These are phyloP conservation scores for Fraxinus floribunda DNA, from an alignment of 305 asterid genomes.

Conservation along the genomic window DNA sequence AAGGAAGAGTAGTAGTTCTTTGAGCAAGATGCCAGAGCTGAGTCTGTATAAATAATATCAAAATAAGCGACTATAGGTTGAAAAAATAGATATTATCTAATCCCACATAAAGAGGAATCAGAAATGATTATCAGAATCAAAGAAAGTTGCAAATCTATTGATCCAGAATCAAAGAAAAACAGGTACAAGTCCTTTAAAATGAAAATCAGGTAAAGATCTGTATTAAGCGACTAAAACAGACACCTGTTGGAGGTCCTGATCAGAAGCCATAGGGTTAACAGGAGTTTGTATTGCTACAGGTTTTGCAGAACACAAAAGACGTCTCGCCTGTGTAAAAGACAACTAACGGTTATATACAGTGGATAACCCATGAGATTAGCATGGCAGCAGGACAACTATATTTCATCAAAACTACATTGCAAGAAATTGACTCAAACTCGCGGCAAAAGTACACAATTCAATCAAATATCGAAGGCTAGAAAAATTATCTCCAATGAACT, in stretches of 20 bases:
- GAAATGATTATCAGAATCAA: not conserved
- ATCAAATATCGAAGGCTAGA: slow-evolving; percentile 6
- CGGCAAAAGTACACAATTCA: slow-evolving; percentile 11
- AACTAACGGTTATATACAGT: slow-evolving; percentile 19
- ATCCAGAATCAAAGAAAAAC: not conserved
- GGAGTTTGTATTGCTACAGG: slow-evolving; percentile 90
- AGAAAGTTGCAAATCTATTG: not conserved
- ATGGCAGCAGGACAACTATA: not conserved
- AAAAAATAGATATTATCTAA: not conserved
- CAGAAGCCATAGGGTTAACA: slow-evolving; percentile 85
- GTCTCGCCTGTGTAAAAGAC: slow-evolving; percentile 64
- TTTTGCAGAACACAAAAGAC: slow-evolving; percentile 87
- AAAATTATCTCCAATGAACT: slow-evolving; percentile 6
- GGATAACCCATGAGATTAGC: not conserved
- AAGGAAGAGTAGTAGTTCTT: slow-evolving; percentile 94
- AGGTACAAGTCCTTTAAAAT: slow-evolving; percentile 9
- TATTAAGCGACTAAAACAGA: slow-evolving; percentile 19
- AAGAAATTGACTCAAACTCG: slow-evolving; percentile 2
- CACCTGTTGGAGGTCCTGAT: slow-evolving; percentile 99
- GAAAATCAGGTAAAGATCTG: slow-evolving; percentile 6
- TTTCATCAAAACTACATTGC: slow-evolving; percentile 3
- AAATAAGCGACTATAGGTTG: not conserved
- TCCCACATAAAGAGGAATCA: not conserved
- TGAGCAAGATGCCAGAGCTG: slow-evolving; percentile 99
- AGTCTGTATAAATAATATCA: slow-evolving; percentile 46